Evolutionary conservation across 2,329 filamentous ascomycete genomes (phyloP).

Genomic region (Arthrobotrys pseudoclavata): DNA sequence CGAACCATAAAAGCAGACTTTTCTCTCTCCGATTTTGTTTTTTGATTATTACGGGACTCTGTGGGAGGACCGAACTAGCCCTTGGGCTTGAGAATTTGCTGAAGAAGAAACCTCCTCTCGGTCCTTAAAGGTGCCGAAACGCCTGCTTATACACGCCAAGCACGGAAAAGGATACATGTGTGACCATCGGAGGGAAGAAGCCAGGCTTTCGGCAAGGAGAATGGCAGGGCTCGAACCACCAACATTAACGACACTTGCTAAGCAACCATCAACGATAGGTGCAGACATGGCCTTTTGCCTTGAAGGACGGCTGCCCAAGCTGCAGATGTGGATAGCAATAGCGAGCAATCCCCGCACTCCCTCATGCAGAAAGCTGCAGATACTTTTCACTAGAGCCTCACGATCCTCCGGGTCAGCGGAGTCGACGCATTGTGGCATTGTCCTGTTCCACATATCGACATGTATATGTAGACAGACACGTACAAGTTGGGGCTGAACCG

Average conservation of each 20-base stretch:
- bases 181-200: constrained; percentile 23
- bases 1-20: constrained; percentile 11
- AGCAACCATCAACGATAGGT: not conserved
- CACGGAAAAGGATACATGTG: constrained; percentile 30
- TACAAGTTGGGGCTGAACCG: constrained; percentile 30
- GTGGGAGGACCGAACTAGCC: constrained; percentile 36
- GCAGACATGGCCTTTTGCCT: constrained; percentile 32
- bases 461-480: not conserved
- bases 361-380: constrained; percentile 20
- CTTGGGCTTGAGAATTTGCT: constrained; percentile 25
- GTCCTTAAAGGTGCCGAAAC: constrained; percentile 54
- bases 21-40: not conserved
- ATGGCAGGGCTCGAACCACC: not conserved
- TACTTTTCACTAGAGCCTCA: constrained; percentile 36
- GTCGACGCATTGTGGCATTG: constrained; percentile 23
- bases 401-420: constrained; percentile 26
- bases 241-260: not conserved
- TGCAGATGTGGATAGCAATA: constrained; percentile 25
- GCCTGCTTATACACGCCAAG: constrained; percentile 51
- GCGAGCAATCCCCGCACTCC: constrained; percentile 40
- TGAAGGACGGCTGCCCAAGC: not conserved
- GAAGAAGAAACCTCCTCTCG: constrained; percentile 50
- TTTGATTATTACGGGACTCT: constrained; percentile 52
- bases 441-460: constrained; percentile 12
- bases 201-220: constrained; percentile 32